phyloP scores from a whole-genome alignment of 2,329 filamentous ascomycete genomes.

The Exserohilum rostratum region DNA sequence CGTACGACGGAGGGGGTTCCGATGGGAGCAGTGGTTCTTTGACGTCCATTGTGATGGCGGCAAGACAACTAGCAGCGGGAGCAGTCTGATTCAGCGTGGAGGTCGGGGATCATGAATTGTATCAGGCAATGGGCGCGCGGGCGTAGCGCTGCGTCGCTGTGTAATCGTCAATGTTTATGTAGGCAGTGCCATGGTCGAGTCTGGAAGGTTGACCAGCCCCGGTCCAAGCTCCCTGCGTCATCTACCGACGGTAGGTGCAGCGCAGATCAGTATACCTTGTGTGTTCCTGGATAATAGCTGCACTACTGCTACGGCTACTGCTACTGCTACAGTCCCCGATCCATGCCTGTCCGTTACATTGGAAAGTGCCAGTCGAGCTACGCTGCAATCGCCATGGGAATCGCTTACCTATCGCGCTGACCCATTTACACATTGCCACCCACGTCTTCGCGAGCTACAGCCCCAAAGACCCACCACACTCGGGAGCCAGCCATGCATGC shows the following conservation, averaged over 20 bases:
- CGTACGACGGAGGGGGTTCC: slow-evolving; percentile 54
- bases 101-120: not conserved
- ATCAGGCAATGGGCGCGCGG: not conserved
- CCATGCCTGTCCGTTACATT: too few relatives aligned
- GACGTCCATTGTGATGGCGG: slow-evolving; percentile 3
- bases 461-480: not conserved
- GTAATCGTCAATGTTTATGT: slow-evolving; percentile 1
- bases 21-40: slow-evolving; percentile 35
- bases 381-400: too few relatives aligned
- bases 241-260: not conserved
- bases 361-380: too few relatives aligned
- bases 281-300: not conserved
- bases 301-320: not conserved
- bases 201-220: slow-evolving; percentile 1
- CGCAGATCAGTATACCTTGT: not conserved
- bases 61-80: not conserved
- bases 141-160: not conserved
- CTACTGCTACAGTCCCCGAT: too few relatives aligned
- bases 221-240: slow-evolving; percentile 11
- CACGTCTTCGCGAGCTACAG: too few relatives aligned
- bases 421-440: too few relatives aligned
- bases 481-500: too few relatives aligned
- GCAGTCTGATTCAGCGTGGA: not conserved
- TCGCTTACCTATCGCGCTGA: too few relatives aligned
- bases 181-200: not conserved